Evolutionary conservation across 179 eudicot genomes (phyloP), one percentile per base, ranked within the genome.

Genomic region (Corrigiola litoralis): DNA sequence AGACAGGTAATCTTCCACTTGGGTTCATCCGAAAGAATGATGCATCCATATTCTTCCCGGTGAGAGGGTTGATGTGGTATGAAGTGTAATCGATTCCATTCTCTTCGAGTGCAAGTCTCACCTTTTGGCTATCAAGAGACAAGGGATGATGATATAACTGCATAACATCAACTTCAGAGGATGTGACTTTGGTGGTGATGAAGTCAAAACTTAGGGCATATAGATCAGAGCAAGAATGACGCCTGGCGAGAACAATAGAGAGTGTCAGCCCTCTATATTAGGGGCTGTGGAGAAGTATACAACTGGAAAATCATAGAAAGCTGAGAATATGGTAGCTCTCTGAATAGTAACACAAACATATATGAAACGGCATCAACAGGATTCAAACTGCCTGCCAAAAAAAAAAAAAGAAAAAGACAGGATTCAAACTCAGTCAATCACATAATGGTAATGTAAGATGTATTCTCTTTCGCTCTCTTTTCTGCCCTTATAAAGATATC

Each of bases 121-220:
- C 97, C 75, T 87, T 92, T 82, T 90, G 98, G 90, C 98, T 90
- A 75, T 92, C 89, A 77, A 92, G 53, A 9, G 95, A 92, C 71
- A 78, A 76, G 4, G 97, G 97, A 72, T 90, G 97, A 80, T 92
- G 98, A 63, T 87, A 92, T 21, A 92, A 77, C 81, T 92, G 98
- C 98, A 92, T 92, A 58, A 46, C 74, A 76, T 72, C 63, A 77
- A 64, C 81, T 70, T 38, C 46, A 53, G 33, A 50, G 44, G 44
- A 36, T 20, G 56, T 5, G 47, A 37, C 38, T 56, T 40, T 24
- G 31, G 47, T 58, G 45, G 59, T 17, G 23, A 51, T 28, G 36
- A 29, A 36, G 17, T 21, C 56, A 16, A 59, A 59, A 54, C 14
- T 14, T 36, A 29, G 46, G 57, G 46, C 40, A 29, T 33, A 61